Base-by-base conservation (phyloP, 2,329 filamentous ascomycete species). In the Scedosporium apiospermum region DNA sequence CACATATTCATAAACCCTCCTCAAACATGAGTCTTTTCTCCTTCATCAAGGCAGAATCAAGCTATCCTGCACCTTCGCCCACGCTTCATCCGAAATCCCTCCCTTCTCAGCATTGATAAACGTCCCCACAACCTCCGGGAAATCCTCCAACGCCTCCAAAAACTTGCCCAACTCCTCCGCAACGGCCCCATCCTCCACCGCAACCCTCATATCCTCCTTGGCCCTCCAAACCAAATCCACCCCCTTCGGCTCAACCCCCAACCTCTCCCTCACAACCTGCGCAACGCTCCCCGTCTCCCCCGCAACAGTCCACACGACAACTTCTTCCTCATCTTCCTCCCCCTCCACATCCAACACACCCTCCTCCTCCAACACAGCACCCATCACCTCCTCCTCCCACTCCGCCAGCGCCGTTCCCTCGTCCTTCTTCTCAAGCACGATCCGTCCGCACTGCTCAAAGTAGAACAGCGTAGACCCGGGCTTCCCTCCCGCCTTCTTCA, bases 191-290 rank as follows among this genome's bases (percentile, higher is more conserved):
- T 81, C 78, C 62, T 85, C 80, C 57, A 91, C 68, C 6, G 78
- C 76, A 14, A 89, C 82, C 71, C 83, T 82, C 0, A 88, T 90
- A 65, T 95, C 90, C 68, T 87, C 83, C 65, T 91, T 91, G 0
- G 90, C 82, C 66, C 87, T 83, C 86, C 89, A 96, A 57, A 95
- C 80, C 60, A 96, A 91, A 61, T 92, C 89, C 34, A 84, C 83
- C 67, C 82, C 86, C 62, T 87, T 77, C 51, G 92, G 82, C 64
- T 86, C 81, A 65, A 92, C 71, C 0, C 79, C 81, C 16, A 88
- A 77, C 30, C 78, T 76, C 38, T 66, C 66, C n/a, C 60, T 64
- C 3, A 69, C 63, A 7, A 51, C 65, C 16, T 38, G 49, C 4
- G 63, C 65, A 44, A 64, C 60, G 14, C 41, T n/a, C 51, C 63